These are phyloP conservation scores for Globisporangium alternatum DNA, from an alignment of 352 stramenopile genomes.

Conservation along the genomic window DNA sequence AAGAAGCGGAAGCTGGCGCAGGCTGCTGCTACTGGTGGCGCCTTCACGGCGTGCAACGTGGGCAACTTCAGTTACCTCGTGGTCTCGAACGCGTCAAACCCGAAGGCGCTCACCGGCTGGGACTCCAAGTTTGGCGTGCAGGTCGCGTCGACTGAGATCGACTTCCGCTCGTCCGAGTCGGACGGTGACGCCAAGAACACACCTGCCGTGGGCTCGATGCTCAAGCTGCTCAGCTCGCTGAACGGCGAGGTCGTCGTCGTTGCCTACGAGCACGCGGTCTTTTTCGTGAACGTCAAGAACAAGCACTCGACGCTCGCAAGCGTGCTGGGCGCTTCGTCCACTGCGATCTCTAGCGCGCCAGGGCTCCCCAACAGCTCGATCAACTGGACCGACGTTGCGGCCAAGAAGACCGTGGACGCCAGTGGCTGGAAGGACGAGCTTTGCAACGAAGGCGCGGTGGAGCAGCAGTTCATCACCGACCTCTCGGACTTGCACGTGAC, in stretches of 20 bases:
- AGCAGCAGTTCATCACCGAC: conserved; percentile 57
- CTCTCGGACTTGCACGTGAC: conserved; percentile 41
- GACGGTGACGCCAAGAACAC: conserved; percentile 22
- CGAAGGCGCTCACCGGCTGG: conserved; percentile 51
- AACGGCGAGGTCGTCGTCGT: conserved; percentile 60
- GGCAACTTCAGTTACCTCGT: conserved; percentile 62
- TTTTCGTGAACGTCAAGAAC: conserved; percentile 65
- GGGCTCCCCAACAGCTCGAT: conserved; percentile 42
- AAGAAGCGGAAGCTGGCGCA: conserved; percentile 69
- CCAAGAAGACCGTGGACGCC: conserved; percentile 20
- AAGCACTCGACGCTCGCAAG: conserved; percentile 71
- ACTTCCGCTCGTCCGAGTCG: conserved; percentile 22
- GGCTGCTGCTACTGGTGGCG: conserved; percentile 3
- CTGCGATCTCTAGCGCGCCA: conserved; percentile 12
- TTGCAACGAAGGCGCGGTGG: conserved; percentile 41
- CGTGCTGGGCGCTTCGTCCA: conserved; percentile 41
- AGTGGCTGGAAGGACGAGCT: conserved; percentile 42
- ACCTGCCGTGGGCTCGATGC: conserved; percentile 34
- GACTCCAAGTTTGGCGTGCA: conserved; percentile 76
- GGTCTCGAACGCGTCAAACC: conserved; percentile 29
- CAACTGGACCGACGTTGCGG: conserved; percentile 40
- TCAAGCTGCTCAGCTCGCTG: conserved; percentile 46
- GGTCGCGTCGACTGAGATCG: conserved; percentile 48
- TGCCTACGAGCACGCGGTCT: conserved; percentile 57
- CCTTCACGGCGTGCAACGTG: conserved; percentile 38